Evolutionary conservation across 2,329 filamentous ascomycete genomes (phyloP), one percentile per base, ranked within the genome.

Genomic region (Microdochium bolleyi): DNA sequence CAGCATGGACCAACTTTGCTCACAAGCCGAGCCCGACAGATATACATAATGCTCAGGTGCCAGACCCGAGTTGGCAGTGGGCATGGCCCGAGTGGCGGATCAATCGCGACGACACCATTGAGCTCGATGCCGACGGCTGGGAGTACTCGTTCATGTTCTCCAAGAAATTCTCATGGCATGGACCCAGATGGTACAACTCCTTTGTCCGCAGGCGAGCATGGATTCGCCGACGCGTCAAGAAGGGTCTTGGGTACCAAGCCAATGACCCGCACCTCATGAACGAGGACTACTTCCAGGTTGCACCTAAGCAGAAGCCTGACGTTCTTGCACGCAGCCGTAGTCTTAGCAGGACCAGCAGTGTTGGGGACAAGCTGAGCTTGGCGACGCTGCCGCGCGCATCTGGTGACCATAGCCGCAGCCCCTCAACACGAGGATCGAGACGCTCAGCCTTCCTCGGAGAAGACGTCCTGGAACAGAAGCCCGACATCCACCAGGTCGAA

Each of bases 21-120:
- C 76, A 83, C 59, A 81, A 80, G 56, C 68, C 80, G 11, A 84
- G 80, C 51, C 79, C 80, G 11, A 85, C 82, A 10, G 72, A 78
- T 64, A 95, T 92, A 56, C 82, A 85, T 55, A 96, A 90, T 55
- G 91, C 92, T 0, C 92, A 96, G 67, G 83, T 96, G 1, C 94
- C 94, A 0, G 94, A 99, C 65, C 94, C 94, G 5, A 89, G 86
- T 56, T 99, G 94, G 94, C 84, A 89, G 65, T 99, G 94, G 94
- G 83, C 73, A 1, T 86, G 82, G 82, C 75, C 81, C 2, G 81
- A 83, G 51, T 87, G 83, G 84, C 75, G 73, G 25, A 63, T 87
- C 59, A 78, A 82, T 54, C 73, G 89, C 79, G 89, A 92, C 74
- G 81, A 87, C 2, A 86, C 87, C 54, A 84, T 88, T 11, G 52